phyloP scores from a whole-genome alignment of 108 stramenopile species.

The Pseudonitzschia multistriata region DNA sequence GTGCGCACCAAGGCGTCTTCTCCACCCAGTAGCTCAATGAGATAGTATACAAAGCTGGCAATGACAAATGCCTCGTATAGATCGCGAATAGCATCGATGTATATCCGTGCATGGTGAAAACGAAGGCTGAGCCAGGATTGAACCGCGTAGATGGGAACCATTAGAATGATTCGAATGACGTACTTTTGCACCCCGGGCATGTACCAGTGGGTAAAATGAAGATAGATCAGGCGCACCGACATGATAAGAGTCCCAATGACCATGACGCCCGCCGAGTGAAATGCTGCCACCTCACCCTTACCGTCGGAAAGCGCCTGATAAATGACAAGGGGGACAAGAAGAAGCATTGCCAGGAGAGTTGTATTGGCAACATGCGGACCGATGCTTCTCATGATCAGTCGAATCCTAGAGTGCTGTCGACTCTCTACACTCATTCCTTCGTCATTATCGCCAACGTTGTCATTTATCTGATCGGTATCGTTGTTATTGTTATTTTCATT shows the following conservation, averaged over 20 bases:
- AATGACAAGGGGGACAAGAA: constrained; percentile 46
- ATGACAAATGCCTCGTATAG: constrained; percentile 94
- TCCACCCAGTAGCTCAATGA: constrained; percentile 88
- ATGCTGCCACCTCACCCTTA: constrained; percentile 68
- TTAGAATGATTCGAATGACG: constrained; percentile 88
- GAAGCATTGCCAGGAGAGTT: constrained; percentile 42
- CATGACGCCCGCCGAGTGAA: constrained; percentile 75
- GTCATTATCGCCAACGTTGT: neutral
- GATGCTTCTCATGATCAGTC: constrained; percentile 32
- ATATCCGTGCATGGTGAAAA: constrained; percentile 67
- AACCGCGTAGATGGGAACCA: constrained; percentile 92
- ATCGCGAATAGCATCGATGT: constrained; percentile 76
- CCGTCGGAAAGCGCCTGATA: constrained; percentile 28
- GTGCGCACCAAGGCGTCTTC: constrained; percentile 71
- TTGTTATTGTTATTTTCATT: neutral
- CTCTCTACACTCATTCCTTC: neutral
- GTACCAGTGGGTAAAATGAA: constrained; percentile 87
- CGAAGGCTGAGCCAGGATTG: constrained; percentile 88
- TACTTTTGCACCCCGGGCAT: constrained; percentile 89
- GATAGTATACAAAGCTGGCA: constrained; percentile 88
- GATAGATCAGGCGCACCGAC: constrained; percentile 63
- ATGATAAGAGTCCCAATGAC: constrained; percentile 74
- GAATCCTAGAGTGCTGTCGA: constrained; percentile 26
- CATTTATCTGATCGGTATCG: neutral
- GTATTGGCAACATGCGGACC: constrained; percentile 39